Percentiles rank a stretch among this genome's conserved stretches.
These are phyloP conservation scores for Bauhinia variegata DNA, from an alignment of 306 rosid genomes.

Conservation along the genomic window DNA sequence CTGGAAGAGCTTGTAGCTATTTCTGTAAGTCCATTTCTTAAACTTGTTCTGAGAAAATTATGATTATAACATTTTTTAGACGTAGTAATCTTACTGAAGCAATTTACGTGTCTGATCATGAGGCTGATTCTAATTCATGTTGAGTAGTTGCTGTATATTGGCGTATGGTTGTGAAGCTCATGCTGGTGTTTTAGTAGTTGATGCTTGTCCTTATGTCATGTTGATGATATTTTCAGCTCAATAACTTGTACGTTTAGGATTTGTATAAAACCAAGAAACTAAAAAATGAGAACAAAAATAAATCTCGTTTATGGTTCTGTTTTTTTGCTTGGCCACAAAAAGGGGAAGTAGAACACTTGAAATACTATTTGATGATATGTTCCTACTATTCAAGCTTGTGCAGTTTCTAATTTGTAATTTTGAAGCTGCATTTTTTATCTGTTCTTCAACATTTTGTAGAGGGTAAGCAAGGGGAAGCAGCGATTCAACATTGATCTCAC, in stretches of 20 bases:
- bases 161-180: neutral
- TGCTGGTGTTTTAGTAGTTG: neutral
- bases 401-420: neutral
- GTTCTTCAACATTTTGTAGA: slow-evolving; percentile 47
- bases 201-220: neutral
- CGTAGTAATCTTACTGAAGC: neutral
- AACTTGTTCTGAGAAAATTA: neutral
- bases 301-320: no score
- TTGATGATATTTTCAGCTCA: no score
- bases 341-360: neutral
- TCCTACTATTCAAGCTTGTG: neutral
- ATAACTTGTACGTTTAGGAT: no score
- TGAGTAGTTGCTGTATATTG: neutral
- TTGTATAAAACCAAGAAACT: neutral
- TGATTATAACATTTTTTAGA: neutral
- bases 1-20: slow-evolving; percentile 93
- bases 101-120: neutral
- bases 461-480: slow-evolving; percentile 88
- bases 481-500: slow-evolving; percentile 79
- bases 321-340: no score
- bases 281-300: neutral
- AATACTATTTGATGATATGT: slow-evolving; percentile 1
- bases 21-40: slow-evolving; percentile 66
- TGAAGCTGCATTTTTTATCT: slow-evolving; percentile 23
- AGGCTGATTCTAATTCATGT: neutral